Evolutionary conservation across 352 stramenopile species (phyloP), one percentile per base, ranked within the genome.

Genomic region (Globisporangium alternatum): DNA sequence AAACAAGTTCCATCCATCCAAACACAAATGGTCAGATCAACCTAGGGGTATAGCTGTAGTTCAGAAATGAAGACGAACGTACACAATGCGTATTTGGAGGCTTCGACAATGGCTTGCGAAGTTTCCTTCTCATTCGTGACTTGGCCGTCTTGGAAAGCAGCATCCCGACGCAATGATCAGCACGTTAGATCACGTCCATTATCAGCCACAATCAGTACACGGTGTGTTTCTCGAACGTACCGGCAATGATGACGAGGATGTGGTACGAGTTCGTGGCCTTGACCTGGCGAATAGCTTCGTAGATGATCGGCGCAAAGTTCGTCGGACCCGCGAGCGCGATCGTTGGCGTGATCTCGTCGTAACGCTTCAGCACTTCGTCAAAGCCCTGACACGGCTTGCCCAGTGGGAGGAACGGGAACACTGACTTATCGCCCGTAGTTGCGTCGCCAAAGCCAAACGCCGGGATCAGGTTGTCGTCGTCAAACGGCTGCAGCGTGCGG

Each of bases 261-360:
- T 90, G 83, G 62, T 88, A 92, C 56, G 64, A 73, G 12, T 69
- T 67, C 17, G 65, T 80, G 10, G 62, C 59, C 64, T 77, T 77
- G 31, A 83, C 77, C 28, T 84, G 77, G 5, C 76, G 65, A 45
- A 93, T 89, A 2, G 82, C 80, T 54, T 88, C 75, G 31, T 88
- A 76, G 58, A 95, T 93, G 56, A 91, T 81, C 21, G 86, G 86
- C 21, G 86, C 83, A 70, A 92, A 95, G 69, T 90, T 91, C 6
- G 82, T 95, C 17, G 82, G 81, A 6, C 86, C 83, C 7, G 73
- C 67, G 0, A 93, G 75, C 21, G 62, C 59, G 25, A 93, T 55
- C 41, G 68, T 63, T 1, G 80, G 78, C 12, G 81, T 79, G 44
- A 89, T 72, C 59, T 77, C 69, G 15, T 73, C 69, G 61, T 91